These are phyloP conservation scores for Cryptococcus deneoformans DNA, from an alignment of 1,284 basidiomycete species.

Conservation along the genomic window DNA sequence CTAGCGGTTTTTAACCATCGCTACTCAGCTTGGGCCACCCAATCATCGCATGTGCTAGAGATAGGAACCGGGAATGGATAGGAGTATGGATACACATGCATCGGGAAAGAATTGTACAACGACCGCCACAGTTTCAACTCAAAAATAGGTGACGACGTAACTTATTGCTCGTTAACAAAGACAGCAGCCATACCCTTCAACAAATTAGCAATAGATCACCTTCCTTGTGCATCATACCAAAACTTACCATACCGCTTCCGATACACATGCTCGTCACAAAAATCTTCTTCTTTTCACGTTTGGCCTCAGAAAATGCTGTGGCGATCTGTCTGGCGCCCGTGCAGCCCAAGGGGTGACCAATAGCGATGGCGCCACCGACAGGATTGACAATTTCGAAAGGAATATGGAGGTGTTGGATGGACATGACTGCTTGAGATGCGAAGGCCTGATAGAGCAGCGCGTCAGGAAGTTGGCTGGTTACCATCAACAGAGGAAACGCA, in stretches of 20 bases:
- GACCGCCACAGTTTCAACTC: background rate
- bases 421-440: constrained; percentile 83
- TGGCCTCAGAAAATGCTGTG: constrained; percentile 79
- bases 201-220: background rate
- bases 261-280: constrained; percentile 96
- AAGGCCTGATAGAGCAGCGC: constrained; percentile 56
- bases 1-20: background rate
- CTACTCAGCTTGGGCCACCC: background rate
- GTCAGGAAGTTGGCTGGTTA: background rate
- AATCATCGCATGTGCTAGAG: too few relatives aligned
- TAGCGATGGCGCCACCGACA: constrained; percentile 84
- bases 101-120: background rate
- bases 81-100: background rate
- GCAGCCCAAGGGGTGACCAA: constrained; percentile 67
- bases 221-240: background rate
- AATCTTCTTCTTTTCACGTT: constrained; percentile 73
- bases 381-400: constrained; percentile 81
- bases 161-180: constrained; percentile 48
- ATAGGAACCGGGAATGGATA: too few relatives aligned
- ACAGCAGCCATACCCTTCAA: constrained; percentile 53
- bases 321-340: constrained; percentile 86
- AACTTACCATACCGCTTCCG: constrained; percentile 86
- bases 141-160: background rate
- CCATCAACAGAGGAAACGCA: too few relatives aligned
- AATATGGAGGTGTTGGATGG: constrained; percentile 67